Base-by-base conservation (phyloP, 2,329 filamentous ascomycete species). In the Cytospora chrysosperma region DNA sequence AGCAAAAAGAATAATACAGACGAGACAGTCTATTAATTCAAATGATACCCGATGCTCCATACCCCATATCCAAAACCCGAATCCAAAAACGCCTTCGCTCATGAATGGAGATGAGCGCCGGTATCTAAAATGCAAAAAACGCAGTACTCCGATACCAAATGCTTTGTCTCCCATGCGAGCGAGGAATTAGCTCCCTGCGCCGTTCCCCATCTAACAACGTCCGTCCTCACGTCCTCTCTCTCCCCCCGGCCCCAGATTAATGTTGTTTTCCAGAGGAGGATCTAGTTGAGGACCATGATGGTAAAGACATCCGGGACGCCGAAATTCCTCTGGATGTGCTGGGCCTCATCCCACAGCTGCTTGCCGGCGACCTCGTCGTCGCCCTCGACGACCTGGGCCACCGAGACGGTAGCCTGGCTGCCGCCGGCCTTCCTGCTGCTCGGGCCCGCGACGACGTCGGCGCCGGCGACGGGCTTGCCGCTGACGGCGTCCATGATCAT, bases 231-330 rank as follows among this genome's bases (percentile, higher is more conserved):
- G 10, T 13, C 40, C 8, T 43, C n/a, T 47, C 34, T 37, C 9
- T 30, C n/a, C n/a, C n/a, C n/a, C n/a, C n/a, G n/a, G n/a, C n/a
- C n/a, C n/a, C n/a, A n/a, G n/a, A n/a, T n/a, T n/a, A n/a, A n/a
- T n/a, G n/a, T 30, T 30, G 4, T 30, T 4, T 30, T 9, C 4
- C 28, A 30, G 28, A 30, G 28, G 28, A 12, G 4, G n/a, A 1
- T 49, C 59, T 69, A 77, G 67, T 77, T 77, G 56, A 78, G 32
- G 1, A 72, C 69, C 71, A 78, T 72, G 59, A 78, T 76, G 13
- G 70, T 73, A 61, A 78, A 75, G 0, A 75, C 75, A 69, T 75
- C 73, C 1, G 75, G 75, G 62, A 75, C 51, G 1, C 75, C 76
- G 69, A 76, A 76, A 43, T 75, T 75, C 63, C 73, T 70, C 53